Conservation (phyloP, 768 basidiomycete genomes). For the Astraeus odoratus region DNA sequence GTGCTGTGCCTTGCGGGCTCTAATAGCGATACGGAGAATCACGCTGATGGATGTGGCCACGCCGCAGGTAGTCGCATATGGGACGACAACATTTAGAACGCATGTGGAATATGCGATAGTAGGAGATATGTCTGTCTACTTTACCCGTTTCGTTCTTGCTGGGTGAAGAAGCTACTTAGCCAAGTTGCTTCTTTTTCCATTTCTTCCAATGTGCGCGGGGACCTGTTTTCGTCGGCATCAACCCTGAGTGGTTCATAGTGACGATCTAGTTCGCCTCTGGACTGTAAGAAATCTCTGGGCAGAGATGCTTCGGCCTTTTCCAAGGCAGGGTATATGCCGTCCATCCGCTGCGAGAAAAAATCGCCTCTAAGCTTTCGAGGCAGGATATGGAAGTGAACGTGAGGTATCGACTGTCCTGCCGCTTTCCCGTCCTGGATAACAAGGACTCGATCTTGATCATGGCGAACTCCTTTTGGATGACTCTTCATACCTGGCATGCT, state of each 20-base stretch:
- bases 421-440: slow-evolving; percentile 72
- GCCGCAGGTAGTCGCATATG: slow-evolving; percentile 26
- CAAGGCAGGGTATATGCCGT: slow-evolving; percentile 74
- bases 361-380: slow-evolving; percentile 73
- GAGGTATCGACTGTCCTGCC: slow-evolving; percentile 65
- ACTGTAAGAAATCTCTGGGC: slow-evolving; percentile 29
- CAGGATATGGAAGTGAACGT: slow-evolving; percentile 94
- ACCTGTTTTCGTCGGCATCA: slow-evolving; percentile 63
- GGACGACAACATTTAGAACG: slow-evolving; percentile 2
- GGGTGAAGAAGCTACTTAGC: slow-evolving; percentile 51
- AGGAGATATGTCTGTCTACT: neutral
- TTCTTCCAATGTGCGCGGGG: slow-evolving; percentile 57
- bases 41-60: slow-evolving; percentile 34
- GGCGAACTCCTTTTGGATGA: neutral
- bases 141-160: neutral
- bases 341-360: slow-evolving; percentile 53
- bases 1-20: slow-evolving; percentile 36
- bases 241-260: slow-evolving; percentile 41
- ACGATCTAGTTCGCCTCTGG: slow-evolving; percentile 8
- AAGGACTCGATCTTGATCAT: slow-evolving; percentile 3
- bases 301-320: slow-evolving; percentile 57
- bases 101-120: neutral
- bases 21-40: slow-evolving; percentile 15
- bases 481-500: slow-evolving; percentile 69
- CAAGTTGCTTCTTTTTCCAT: slow-evolving; percentile 77